Evolutionary conservation across 208 protist genomes (phyloP).

Genomic region (Trypanosoma rangeli): DNA sequence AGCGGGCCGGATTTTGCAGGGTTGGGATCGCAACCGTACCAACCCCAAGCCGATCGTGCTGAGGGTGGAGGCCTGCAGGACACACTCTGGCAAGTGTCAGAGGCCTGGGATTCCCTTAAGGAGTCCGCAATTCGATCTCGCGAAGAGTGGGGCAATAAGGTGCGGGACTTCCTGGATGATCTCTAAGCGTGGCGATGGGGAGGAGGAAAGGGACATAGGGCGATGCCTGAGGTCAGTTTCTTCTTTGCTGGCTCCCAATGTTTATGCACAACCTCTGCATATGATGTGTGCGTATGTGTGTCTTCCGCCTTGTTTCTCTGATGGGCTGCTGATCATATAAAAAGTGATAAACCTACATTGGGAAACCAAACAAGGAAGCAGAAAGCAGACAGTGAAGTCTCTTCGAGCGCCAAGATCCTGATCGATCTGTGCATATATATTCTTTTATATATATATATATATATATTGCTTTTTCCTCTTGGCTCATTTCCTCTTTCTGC

Average conservation of each 20-base stretch:
- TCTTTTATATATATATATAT: conserved; percentile 19
- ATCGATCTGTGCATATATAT: background rate
- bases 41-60: conserved; percentile 26
- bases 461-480: conserved; percentile 16
- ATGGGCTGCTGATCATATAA: background rate
- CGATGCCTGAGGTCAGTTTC: background rate
- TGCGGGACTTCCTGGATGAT: conserved; percentile 69
- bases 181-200: conserved; percentile 22
- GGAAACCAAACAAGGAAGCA: background rate
- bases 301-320: background rate
- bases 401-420: background rate
- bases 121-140: conserved; percentile 43
- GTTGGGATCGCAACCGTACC: conserved; percentile 55
- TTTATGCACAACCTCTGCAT: background rate
- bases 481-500: conserved; percentile 6
- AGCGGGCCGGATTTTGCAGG: conserved; percentile 66
- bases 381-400: background rate
- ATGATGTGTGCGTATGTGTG: background rate
- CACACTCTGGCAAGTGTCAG: conserved; percentile 58
- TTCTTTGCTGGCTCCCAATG: background rate
- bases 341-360: too few relatives aligned
- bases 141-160: conserved; percentile 43
- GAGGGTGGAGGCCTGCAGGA: conserved; percentile 31
- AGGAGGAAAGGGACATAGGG: conserved; percentile 1
- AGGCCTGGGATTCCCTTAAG: conserved; percentile 47